Base-by-base conservation (phyloP, 805 yeast species). In the Sporopachydermia lactativora region DNA sequence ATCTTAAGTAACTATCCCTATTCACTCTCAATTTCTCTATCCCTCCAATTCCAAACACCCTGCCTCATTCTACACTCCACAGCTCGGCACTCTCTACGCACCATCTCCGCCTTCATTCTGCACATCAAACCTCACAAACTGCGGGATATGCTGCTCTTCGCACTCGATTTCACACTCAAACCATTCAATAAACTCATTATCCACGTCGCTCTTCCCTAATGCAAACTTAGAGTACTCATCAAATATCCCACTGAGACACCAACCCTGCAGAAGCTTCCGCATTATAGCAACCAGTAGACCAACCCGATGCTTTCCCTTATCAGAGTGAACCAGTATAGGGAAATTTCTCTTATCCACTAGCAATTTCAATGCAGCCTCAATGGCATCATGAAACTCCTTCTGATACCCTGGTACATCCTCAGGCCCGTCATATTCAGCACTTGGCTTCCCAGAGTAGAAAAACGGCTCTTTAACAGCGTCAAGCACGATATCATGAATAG, bases 251-350 rank as follows among this genome's bases (percentile, higher is more conserved):
- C 95, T 78, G 51, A 84, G 67, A 43, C 92, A 76, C 98, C 98
- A 89, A 1, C 94, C 94, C 58, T 86, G 96, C 37, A 86, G 61
- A 40, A 81, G 57, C 53, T 84, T 85, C 39, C 98, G 63, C 70
- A 89, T 77, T 19, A 85, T 68, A 0, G 96, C 98, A n/a, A 88
- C 94, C 35, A 88, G 65, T 1, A 92, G 88, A 0, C 97, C 97
- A 2, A 85, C 88, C 36, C 98, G 61, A 56, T 89, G 98, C 57
- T 92, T 92, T n/a, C 98, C 98, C 62, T 89, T 89, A 58, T 92
- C 85, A 3, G 96, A 85, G 57, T 92, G 97, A 8, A 89, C 72
- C 42, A 89, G 64, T 8, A 89, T 75, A 1, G 98, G 98, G 54
- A 81, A 84, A 55, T 86, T 86, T 11, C 76, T 73, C 38, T 65